Evolutionary conservation across 306 rosid genomes (phyloP), one percentile per base, ranked within the genome.

Genomic region (Amphicarpaea edgeworthii): DNA sequence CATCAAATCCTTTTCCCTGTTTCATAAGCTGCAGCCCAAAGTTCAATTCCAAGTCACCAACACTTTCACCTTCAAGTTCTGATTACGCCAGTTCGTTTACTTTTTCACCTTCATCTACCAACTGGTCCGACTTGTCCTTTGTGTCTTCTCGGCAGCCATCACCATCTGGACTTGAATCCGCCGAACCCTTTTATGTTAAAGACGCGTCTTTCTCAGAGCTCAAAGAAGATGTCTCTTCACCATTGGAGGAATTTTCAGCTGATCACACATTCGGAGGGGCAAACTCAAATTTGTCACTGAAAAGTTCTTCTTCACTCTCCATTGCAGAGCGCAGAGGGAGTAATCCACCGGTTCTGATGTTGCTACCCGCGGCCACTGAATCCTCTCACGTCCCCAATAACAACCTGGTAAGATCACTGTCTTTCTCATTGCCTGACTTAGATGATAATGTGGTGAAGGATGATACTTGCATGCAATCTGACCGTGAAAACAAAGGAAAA

Each of bases 301-400:
- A 84, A 85, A 89, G 85, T 70, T 68, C 84, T 72, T n/a, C n/a
- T 59, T 49, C 45, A n/a, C 91, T 84, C 2, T 90, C 97, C 70
- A 86, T 95, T 79, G 97, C 98, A 12, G 96, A 90, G 86, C 95
- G 98, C 55, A 90, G 98, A 81, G 96, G 97, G 78, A 91, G 96
- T 71, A 80, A 90, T 83, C 93, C 86, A 45, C 98, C 96, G 16
- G 89, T 96, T 75, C 86, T 73, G 72, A 95, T 92, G 98, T 12
- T 87, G 57, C 84, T 88, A 50, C 70, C 96, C 21, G 72, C 91
- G 1, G 83, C 83, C 62, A 86, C 79, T 43, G 97, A 95, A 73
- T 42, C 88, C 37, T 70, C 85, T 28, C 81, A 75, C 64, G 66
- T 75, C 79, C 87, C 79, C 75, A 80, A 89, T 83, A 85, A 67